Evolutionary conservation across 2,329 filamentous ascomycete species (phyloP), one percentile per base, ranked within the genome.

Genomic region (Onygena corvina): DNA sequence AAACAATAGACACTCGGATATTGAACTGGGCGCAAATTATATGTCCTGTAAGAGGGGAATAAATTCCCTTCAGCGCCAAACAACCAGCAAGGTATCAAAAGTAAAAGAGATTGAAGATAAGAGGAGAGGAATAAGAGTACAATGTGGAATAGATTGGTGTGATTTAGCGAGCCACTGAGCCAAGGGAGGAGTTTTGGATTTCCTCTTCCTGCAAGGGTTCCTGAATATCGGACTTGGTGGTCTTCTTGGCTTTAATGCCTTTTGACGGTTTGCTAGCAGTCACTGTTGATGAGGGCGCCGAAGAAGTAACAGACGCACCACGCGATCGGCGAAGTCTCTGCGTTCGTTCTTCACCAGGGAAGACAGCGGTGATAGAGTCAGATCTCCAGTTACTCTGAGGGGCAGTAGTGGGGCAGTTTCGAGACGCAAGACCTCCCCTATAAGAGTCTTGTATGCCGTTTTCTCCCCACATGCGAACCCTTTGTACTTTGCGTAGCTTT

Each of bases 401-500:
- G 4, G 48, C 21, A 12, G 46, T 14, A 14, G 49, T 29, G 14
- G 52, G 16, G 4, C 40, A 45, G 6, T 35, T 34, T 3, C 50
- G 52, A 7, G 48, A 20, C 25, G 47, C 50, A 12, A 53, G 21
- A n/a, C 47, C 50, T 16, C 47, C 48, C 44, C 47, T 48, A 29
- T 53, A 53, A 8, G 47, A 45, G 20, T 53, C 52, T 18, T 52
- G 52, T 4, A 50, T 61, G 46, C 72, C 73, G 1, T 69, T 66
- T 60, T 79, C 76, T 36, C 79, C 79, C 75, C 79, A 89, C 87
- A 95, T 94, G 61, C 83, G 86, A 54, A 95, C 81, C 53, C 87
- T 78, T 71, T 94, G 87, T 21, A 94, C 84, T 62, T 84, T 84
- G 56, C 86, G 80, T 54, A 98, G 76, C 66, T 87, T 93, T 47